Percentiles rank a stretch among this genome's conserved stretches.
Evolutionary conservation across 2,329 filamentous ascomycete species (phyloP).

Genomic region (Dendrostoma leiphaemia): DNA sequence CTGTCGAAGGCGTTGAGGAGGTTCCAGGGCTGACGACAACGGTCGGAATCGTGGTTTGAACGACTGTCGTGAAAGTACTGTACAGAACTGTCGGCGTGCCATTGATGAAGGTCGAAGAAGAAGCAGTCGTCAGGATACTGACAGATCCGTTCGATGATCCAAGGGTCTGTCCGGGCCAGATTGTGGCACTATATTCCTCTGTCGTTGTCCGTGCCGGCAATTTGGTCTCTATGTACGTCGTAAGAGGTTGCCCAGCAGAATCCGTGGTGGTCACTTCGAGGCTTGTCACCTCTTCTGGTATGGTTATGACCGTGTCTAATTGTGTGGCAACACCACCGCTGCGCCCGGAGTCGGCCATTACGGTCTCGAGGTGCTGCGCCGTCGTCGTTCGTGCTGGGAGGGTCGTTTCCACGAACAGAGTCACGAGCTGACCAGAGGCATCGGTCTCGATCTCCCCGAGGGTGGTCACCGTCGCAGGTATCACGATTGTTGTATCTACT

Average conservation of each 20-base stretch:
- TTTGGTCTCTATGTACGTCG: background rate
- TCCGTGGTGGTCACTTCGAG: background rate
- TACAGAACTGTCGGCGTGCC: background rate
- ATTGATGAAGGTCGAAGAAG: background rate
- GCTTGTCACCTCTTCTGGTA: background rate
- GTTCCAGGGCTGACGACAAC: background rate
- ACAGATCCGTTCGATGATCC: background rate
- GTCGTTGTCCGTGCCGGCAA: background rate
- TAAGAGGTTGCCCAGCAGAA: background rate
- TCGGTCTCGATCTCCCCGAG: no score
- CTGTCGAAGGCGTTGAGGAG: background rate
- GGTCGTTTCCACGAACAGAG: no score
- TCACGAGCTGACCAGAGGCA: no score
- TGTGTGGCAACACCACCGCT: no score
- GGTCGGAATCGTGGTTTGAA: background rate
- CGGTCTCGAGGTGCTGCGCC: no score
- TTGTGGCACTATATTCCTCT: background rate
- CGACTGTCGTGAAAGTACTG: background rate
- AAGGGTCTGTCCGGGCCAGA: background rate
- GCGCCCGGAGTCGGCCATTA: no score
- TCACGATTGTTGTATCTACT: no score
- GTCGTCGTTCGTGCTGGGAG: no score
- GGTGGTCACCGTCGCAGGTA: no score
- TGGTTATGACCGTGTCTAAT: background rate
- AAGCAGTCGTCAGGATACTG: background rate